Conservation (phyloP, 208 protist genomes). For the Leishmania lainsoni region DNA sequence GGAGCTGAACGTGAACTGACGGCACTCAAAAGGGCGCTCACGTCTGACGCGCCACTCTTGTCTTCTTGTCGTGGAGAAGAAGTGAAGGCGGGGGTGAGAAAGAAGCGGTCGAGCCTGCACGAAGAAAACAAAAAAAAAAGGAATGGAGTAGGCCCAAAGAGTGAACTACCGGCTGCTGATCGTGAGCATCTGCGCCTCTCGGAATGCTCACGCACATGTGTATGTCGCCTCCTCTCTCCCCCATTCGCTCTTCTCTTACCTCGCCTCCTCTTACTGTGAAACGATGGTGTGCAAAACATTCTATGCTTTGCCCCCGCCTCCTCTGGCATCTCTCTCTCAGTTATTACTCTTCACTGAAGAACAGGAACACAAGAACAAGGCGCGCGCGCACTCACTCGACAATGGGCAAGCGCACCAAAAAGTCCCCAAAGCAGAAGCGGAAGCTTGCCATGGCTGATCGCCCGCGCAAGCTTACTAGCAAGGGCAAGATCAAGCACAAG, state of each 20-base stretch:
- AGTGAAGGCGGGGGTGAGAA: not conserved
- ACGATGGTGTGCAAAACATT: not conserved
- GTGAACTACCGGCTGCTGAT: not conserved
- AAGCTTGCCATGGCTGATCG: slow-evolving; percentile 80
- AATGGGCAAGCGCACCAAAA: slow-evolving; percentile 88
- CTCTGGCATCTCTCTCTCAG: not conserved
- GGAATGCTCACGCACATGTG: not conserved
- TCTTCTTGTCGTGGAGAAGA: not conserved
- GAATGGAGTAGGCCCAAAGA: not conserved
- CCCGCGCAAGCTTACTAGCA: slow-evolving; percentile 77
- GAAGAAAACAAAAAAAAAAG: not conserved
- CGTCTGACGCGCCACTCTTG: not conserved
- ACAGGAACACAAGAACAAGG: not conserved
- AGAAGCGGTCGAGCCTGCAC: not conserved
- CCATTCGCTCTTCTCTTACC: slow-evolving; percentile 12
- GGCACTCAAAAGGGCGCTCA: not conserved
- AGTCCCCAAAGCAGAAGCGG: slow-evolving; percentile 83
- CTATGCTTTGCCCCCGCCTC: not conserved
- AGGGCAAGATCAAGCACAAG: slow-evolving; percentile 87
- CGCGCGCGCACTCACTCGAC: slow-evolving; percentile 8
- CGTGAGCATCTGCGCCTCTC: not conserved
- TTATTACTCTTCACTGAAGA: not conserved
- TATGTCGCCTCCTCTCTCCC: not conserved
- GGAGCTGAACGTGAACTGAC: not conserved
- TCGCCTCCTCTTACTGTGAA: not conserved